These are phyloP conservation scores for Aegle marmelos DNA, from an alignment of 345 rosid genomes.

Conservation along the genomic window DNA sequence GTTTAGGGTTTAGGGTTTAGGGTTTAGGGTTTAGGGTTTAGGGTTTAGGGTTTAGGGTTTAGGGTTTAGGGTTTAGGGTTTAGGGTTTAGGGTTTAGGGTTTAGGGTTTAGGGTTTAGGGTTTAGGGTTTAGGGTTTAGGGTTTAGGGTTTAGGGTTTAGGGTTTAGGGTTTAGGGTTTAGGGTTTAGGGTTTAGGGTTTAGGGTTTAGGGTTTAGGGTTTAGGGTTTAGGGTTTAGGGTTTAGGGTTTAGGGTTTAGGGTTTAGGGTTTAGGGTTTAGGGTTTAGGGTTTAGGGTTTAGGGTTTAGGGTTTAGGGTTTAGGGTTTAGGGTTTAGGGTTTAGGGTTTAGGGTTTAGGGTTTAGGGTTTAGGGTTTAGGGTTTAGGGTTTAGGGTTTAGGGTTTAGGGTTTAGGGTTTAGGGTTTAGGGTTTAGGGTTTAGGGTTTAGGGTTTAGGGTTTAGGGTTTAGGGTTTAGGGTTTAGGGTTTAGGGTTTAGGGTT, in stretches of 20 bases:
- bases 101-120: too few species aligned
- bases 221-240: background rate
- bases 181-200: background rate
- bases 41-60: too few species aligned
- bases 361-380: background rate
- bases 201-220: background rate
- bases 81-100: too few species aligned
- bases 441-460: background rate
- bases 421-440: slow-evolving; percentile 13
- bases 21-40: too few species aligned
- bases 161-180: background rate
- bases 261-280: background rate
- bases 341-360: slow-evolving; percentile 4
- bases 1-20: too few species aligned
- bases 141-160: background rate
- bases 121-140: background rate
- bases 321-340: background rate
- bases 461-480: slow-evolving; percentile 8
- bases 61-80: too few species aligned
- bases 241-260: background rate
- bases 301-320: background rate
- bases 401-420: slow-evolving; percentile 13
- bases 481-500: slow-evolving; percentile 13
- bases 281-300: background rate
- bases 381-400: background rate